phyloP scores from a whole-genome alignment of 83 land plant genomes.

The Larix sibirica region DNA sequence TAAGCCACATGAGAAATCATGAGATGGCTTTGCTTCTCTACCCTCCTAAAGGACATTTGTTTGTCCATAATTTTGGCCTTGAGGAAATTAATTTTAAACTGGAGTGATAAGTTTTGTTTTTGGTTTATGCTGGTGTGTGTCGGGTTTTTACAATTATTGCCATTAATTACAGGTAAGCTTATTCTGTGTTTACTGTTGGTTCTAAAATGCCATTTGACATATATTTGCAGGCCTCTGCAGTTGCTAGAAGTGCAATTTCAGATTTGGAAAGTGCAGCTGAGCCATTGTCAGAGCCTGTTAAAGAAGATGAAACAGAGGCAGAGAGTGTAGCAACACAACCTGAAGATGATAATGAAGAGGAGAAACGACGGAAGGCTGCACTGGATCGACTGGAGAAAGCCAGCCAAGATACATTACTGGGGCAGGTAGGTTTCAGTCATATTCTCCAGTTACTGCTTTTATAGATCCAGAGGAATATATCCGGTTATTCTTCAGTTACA shows the following conservation, averaged over 20 bases:
- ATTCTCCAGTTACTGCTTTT: no score
- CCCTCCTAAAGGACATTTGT: background rate
- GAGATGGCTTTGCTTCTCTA: background rate
- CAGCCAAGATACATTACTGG: constrained; percentile 76
- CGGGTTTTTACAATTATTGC: background rate
- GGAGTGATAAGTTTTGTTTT: background rate
- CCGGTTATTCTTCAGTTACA: no score
- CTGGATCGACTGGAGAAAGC: constrained; percentile 82
- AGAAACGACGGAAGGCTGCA: constrained; percentile 60
- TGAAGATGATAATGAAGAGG: constrained; percentile 47
- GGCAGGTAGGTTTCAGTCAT: constrained; percentile 63
- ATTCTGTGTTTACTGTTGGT: background rate
- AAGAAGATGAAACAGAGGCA: constrained; percentile 33
- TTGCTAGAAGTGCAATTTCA: constrained; percentile 65
- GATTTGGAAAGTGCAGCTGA: constrained; percentile 45
- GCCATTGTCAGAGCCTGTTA: constrained; percentile 33
- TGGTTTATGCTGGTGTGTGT: background rate
- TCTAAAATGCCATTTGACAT: background rate
- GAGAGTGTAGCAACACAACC: constrained; percentile 29
- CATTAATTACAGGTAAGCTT: background rate
- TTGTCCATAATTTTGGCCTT: background rate
- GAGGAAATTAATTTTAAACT: background rate
- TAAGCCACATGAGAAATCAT: no score
- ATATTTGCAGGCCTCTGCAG: constrained; percentile 67
- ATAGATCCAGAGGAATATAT: no score